Base-by-base conservation (phyloP, 2,329 filamentous ascomycete species). In the Hypoxylon sp. region DNA sequence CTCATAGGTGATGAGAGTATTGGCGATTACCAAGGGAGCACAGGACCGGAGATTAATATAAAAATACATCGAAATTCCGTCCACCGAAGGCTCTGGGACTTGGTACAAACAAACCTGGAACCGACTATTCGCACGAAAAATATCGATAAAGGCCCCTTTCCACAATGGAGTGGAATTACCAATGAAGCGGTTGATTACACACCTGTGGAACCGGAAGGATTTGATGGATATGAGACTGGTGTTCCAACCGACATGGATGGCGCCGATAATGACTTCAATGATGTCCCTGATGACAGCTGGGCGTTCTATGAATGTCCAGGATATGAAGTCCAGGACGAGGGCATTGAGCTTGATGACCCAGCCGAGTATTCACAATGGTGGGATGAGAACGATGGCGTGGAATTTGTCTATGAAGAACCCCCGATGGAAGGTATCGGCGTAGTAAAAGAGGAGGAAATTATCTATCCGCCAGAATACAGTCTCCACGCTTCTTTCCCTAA, bases 41-140 rank as follows among this genome's bases (percentile, higher is more conserved):
- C 31, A 27, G 53, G 19, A 7, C 7, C 55, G 4, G 57, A 52
- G 29, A 21, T 24, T 11, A 44, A 60, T 6, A 15, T 44, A 6
- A 56, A 39, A 10, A 10, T 19, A 17, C 50, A 51, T 56, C 65
- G 51, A 48, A 57, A 35, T 15, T 66, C 63, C 17, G 59, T 74
- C 10, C 62, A 73, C 13, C 32, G 55, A 19, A 72, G 48, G 39
- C 68, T 77, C 35, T 77, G 75, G 75, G 62, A 65, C 47, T 52
- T 76, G 17, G 44, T 75, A 52, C 74, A 69, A 53, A 42, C 58
- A 54, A 69, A 47, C 7, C 35, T 77, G 17, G 62, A 72, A 21
- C 72, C 74, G 19, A 73, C 61, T 2, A 62, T 46, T 17, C 29
- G 51, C 24, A 70, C 65, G 2, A 67, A 70, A 27, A 71, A 59